Evolutionary conservation across 2,329 filamentous ascomycete genomes (phyloP), one percentile per base, ranked within the genome.

Genomic region (Colletotrichum salicis): DNA sequence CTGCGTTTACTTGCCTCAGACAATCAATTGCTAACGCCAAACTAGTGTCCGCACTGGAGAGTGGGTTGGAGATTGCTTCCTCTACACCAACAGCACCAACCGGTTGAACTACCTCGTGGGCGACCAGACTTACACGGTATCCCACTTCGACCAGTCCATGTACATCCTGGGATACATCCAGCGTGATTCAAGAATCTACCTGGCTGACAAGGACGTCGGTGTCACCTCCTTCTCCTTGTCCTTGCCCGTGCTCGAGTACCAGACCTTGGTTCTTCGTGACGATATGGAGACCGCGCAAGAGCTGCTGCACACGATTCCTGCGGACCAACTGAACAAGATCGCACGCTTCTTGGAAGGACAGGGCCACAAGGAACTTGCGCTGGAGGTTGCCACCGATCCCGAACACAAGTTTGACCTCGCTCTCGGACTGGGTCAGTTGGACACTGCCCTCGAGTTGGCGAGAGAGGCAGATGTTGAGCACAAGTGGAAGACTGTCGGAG

Each of bases 61-160:
- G 85, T 99, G 96, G 96, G 94, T 99, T 69, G 96, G 96, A 74
- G 96, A 99, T 85, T 97, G 96, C 86, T 97, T 99, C 87, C 95
- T 98, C 81, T 99, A 98, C 88, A 98, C 96, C 67, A 98, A 97
- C 87, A 93, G 89, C 81, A 97, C 95, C 11, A 98, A 98, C 87
- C 93, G 96, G 73, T 87, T 99, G 72, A 98, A 98, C 86, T 98
- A 98, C 85, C 90, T 99, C 27, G 96, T 99, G 15, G 96, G 96
- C 75, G 96, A 98, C 83, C 95, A 98, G 84, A 97, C 95, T 15
- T 98, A 98, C 87, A 98, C 96, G 4, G 93, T 99, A 75, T 96
- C 95, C 13, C 96, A 98, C 84, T 98, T 98, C 78, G 96, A 99
- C 83, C 92, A 95, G 80, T 91, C 95, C 31, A 95, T 97, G 91